Base-by-base conservation (phyloP, 305 asterid species). In the Striga hermonthica region DNA sequence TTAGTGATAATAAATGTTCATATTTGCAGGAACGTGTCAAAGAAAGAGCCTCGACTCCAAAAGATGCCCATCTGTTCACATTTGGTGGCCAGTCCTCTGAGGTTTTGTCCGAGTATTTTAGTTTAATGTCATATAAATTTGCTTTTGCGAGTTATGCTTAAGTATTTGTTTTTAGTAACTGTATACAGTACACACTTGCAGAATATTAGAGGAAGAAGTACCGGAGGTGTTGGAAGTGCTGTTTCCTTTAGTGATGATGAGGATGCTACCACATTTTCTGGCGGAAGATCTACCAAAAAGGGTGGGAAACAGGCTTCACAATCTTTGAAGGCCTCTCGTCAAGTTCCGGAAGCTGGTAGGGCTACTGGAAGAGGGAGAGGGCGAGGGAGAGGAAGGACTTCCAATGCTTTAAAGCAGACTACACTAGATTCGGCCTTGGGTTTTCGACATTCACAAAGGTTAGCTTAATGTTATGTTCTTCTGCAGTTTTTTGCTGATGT, bases 231-330 rank as follows among this genome's bases (percentile, higher is more conserved):
- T 48, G 90, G 86, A 77, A 75, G 73, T 73, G 79, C 87, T 34
- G 85, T 75, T 79, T 74, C 94, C 65, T 93, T 87, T 75, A 87
- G 96, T 70, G 98, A 90, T n/a, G 95, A 93, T 73, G 98, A 93
- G 77, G 94, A 84, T 65, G 75, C 82, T 49, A 69, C 78, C 62
- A 11, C 22, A 45, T 66, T 79, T 67, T 57, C 94, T 45, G 86
- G 85, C 45, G 72, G 94, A 71, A 86, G 68, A 74, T 74, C 87
- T 59, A 74, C 83, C 62, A 75, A 74, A 70, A 84, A 77, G 78
- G 85, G 95, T 63, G 77, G 74, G 75, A 84, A 83, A 80, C 91
- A 76, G 31, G 68, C 77, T 6, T 84, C 90, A 58, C 86, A 83
- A 66, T 74, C 86, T 67, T 83, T 83, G 74, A 81, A 75, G 83